Base-by-base conservation (phyloP, 768 basidiomycete species). In the Auriculariales sp. region DNA sequence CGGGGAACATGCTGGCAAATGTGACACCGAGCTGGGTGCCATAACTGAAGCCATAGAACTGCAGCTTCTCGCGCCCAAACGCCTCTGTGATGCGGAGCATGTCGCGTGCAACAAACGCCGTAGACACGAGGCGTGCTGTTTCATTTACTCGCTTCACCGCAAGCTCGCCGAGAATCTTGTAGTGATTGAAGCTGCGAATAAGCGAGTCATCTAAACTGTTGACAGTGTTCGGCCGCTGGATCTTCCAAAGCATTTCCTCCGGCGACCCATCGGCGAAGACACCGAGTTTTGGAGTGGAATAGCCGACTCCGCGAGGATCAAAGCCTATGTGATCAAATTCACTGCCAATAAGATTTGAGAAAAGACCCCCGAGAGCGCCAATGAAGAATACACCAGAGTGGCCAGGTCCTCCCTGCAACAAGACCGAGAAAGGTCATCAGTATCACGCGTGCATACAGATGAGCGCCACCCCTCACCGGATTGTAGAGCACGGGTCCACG, bases 401-500 rank as follows among this genome's bases (percentile, higher is more conserved):
- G 6, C 72, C 73, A 1, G 72, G 73, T 1, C 73, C 72, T 15
- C 72, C 56, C 70, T 1, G n/a, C 12, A n/a, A 22, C n/a, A 28
- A n/a, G 2, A 11, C n/a, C n/a, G n/a, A n/a, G n/a, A n/a, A n/a
- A n/a, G n/a, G n/a, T 27, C n/a, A 12, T 24, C 19, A 24, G 36
- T 5, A 33, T 15, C 25, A n/a, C n/a, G n/a, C n/a, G n/a, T n/a
- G n/a, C n/a, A n/a, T n/a, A n/a, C n/a, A n/a, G 7, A 39, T 19
- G 35, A 31, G 2, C 24, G 19, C 17, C 28, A 12, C 27, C 19
- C 4, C 14, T 10, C 25, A 28, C 56, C 1, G 71, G 72, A 48
- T 73, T 73, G 54, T 71, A 61, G 3, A 73, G 56, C 10, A 73
- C 59, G 1, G 71, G 71, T 0, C 73, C 73, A 22, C 65, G 66